A percentile compares a stretch with the other conserved stretches of the same genome.
Evolutionary conservation across 2,329 filamentous ascomycete species (phyloP).

Genomic region (Camptophora hylomeconis): DNA sequence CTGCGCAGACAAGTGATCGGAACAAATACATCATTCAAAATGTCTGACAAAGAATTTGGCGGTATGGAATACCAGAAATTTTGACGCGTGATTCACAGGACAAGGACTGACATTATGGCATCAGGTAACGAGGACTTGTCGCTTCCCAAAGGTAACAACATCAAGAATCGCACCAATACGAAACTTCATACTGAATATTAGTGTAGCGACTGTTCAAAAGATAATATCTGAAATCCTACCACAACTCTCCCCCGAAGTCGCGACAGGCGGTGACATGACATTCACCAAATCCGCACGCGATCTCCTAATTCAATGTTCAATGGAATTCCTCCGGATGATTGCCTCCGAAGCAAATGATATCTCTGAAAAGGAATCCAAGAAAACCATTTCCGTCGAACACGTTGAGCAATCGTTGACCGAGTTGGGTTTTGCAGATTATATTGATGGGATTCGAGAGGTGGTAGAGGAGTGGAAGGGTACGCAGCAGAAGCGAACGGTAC

Average conservation of each 20-base stretch:
- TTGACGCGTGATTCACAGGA: constrained; percentile 4
- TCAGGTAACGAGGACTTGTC: constrained; percentile 46
- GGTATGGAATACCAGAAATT: constrained; percentile 6
- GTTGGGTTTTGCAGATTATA: constrained; percentile 84
- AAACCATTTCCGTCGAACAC: constrained; percentile 96
- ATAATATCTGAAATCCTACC: constrained; percentile 92
- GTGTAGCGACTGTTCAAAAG: constrained; percentile 54
- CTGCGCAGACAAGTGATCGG: constrained; percentile 16
- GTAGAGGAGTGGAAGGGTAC: constrained; percentile 86
- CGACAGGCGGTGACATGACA: constrained; percentile 40
- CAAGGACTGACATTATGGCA: constrained; percentile 7
- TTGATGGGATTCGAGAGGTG: constrained; percentile 73
- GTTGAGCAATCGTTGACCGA: constrained; percentile 90
- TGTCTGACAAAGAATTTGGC: constrained; percentile 44
- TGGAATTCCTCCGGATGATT: constrained; percentile 96
- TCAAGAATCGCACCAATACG: background rate
- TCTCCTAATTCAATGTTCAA: constrained; percentile 92
- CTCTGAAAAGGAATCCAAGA: constrained; percentile 96
- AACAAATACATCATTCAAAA: constrained; percentile 19
- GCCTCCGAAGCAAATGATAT: constrained; percentile 99
- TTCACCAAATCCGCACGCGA: constrained; percentile 95
- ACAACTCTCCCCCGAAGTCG: constrained; percentile 15
- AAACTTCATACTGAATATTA: constrained; percentile 2
- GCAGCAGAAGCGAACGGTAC: constrained; percentile 55
- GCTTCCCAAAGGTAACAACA: constrained; percentile 40